Percentiles rank a stretch among this genome's conserved stretches.
These are phyloP conservation scores for Pichia sp. DNA, from an alignment of 1,139 yeast species.

Conservation along the genomic window DNA sequence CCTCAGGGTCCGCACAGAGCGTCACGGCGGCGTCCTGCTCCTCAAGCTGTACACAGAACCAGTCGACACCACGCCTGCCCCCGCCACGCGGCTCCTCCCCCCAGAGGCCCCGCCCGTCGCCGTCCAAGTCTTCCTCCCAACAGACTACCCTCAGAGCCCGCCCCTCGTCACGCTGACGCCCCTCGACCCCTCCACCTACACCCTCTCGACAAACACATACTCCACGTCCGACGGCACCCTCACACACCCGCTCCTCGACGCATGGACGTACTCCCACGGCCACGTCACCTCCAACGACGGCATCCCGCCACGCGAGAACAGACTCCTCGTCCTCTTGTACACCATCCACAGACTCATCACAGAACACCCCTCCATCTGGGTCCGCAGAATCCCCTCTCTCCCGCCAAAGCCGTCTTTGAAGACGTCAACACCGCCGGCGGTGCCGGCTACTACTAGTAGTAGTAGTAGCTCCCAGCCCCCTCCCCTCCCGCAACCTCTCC, in stretches of 20 bases:
- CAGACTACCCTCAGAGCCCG: slow-evolving; percentile 3
- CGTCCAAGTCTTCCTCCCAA: not conserved
- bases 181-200: slow-evolving; percentile 35
- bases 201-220: not conserved
- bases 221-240: not conserved
- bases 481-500: not conserved
- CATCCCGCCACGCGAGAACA: slow-evolving; percentile 7
- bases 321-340: slow-evolving; percentile 28
- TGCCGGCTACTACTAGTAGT: too few species aligned
- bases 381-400: not conserved
- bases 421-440: not conserved
- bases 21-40: slow-evolving; percentile 35
- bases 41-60: slow-evolving; percentile 35
- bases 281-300: slow-evolving; percentile 4
- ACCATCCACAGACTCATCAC: slow-evolving; percentile 33
- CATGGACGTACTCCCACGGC: not conserved
- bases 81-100: not conserved
- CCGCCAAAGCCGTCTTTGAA: not conserved
- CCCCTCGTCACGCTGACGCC: slow-evolving; percentile 35
- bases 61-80: not conserved
- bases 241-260: not conserved
- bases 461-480: too few species aligned
- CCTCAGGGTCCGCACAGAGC: slow-evolving; percentile 1
- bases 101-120: not conserved
- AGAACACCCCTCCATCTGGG: not conserved